phyloP scores from a whole-genome alignment of 345 rosid species.

The Zanthoxylum bungeanum region DNA sequence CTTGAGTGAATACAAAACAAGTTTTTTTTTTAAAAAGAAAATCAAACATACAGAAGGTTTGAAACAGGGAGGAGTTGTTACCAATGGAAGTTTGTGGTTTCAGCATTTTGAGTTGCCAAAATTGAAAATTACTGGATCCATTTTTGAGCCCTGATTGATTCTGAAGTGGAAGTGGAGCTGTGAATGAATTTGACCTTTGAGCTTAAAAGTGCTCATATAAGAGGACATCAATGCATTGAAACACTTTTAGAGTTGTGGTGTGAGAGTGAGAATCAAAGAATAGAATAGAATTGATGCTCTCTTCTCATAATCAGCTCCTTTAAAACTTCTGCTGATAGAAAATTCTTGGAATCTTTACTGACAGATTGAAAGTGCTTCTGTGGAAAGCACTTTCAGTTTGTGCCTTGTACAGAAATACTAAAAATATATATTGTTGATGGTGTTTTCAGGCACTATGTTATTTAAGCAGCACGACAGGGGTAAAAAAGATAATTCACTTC shows the following conservation, averaged over 20 bases:
- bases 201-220: constrained; percentile 12
- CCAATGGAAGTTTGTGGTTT: constrained; percentile 31
- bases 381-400: not conserved
- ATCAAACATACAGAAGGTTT: constrained; percentile 25
- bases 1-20: not conserved
- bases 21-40: not conserved
- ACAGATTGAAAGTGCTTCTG: not conserved
- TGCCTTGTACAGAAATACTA: not conserved
- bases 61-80: constrained; percentile 26
- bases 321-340: not conserved
- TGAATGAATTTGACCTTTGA: constrained; percentile 8
- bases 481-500: too few species aligned
- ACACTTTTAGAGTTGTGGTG: constrained; percentile 18
- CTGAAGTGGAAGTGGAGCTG: constrained; percentile 5
- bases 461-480: too few species aligned
- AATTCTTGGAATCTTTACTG: not conserved
- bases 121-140: not conserved
- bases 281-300: constrained; percentile 35
- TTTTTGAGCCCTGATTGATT: not conserved
- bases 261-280: constrained; percentile 28
- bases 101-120: constrained; percentile 17
- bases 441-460: too few species aligned
- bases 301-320: not conserved
- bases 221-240: constrained; percentile 14
- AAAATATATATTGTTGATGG: too few species aligned